Percentiles rank a stretch among this genome's conserved stretches.
Conservation (phyloP, 1,284 basidiomycete genomes). For the Ganoderma sinense region DNA sequence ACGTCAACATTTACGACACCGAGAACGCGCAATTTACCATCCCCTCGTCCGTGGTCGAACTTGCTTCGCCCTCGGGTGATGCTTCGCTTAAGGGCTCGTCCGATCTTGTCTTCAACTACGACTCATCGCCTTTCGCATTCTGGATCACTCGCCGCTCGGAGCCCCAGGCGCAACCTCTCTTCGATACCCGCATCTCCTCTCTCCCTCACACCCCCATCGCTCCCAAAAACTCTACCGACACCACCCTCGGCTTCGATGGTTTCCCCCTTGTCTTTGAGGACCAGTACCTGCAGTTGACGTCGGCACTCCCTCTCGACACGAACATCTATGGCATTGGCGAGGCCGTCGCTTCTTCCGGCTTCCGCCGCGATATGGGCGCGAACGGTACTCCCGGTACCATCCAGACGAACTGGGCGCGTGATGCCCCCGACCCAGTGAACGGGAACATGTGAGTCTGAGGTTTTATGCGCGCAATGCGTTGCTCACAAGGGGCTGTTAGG, state of each 20-base stretch:
- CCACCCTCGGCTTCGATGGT: constrained; percentile 58
- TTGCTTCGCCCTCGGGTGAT: constrained; percentile 46
- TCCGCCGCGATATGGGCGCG: constrained; percentile 66
- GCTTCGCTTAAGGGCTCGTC: constrained; percentile 46
- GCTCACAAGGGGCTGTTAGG: constrained; percentile 48
- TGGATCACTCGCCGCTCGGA: constrained; percentile 78
- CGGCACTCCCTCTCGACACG: constrained; percentile 67
- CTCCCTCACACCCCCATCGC: constrained; percentile 63
- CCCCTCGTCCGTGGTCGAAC: constrained; percentile 62
- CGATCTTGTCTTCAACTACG: constrained; percentile 76
- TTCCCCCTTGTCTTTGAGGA: constrained; percentile 81
- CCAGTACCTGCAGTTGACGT: constrained; percentile 73
- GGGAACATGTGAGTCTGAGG: constrained; percentile 57
- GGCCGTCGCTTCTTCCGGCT: constrained; percentile 71
- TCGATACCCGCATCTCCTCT: constrained; percentile 73
- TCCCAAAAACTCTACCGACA: constrained; percentile 55
- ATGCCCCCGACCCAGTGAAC: constrained; percentile 65
- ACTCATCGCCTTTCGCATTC: constrained; percentile 73
- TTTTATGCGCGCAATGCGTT: not conserved
- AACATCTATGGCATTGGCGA: constrained; percentile 87
- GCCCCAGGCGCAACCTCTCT: constrained; percentile 65
- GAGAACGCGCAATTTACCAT: constrained; percentile 70
- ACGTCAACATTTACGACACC: constrained; percentile 77
- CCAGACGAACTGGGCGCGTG: constrained; percentile 77
- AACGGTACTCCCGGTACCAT: constrained; percentile 62